phyloP scores from a whole-genome alignment of 1,284 basidiomycete species.

The Cryptococcus sp. region DNA sequence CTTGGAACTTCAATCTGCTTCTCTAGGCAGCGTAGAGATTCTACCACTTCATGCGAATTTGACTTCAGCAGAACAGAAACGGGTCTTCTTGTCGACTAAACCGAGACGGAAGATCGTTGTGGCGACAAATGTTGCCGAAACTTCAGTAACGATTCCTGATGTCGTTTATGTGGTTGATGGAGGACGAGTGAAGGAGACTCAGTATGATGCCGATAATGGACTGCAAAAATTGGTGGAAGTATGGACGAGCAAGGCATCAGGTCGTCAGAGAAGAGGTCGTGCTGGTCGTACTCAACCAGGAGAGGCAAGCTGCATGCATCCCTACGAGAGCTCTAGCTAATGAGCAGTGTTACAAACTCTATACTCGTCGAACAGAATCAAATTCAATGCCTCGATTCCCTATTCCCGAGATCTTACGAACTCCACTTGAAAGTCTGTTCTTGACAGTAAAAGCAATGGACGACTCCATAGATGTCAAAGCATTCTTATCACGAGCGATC shows the following conservation, averaged over 20 bases:
- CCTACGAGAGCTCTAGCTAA: slow-evolving; percentile 3
- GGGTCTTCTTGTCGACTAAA: slow-evolving; percentile 69
- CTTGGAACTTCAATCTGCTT: slow-evolving; percentile 56
- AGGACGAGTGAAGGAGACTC: slow-evolving; percentile 85
- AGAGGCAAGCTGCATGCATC: slow-evolving; percentile 21
- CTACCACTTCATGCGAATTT: slow-evolving; percentile 88
- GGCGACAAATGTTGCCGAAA: slow-evolving; percentile 81
- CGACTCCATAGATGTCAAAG: slow-evolving; percentile 73
- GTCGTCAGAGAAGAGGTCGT: slow-evolving; percentile 77
- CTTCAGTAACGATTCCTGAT: slow-evolving; percentile 91
- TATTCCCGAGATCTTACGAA: slow-evolving; percentile 82
- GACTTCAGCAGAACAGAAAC: slow-evolving; percentile 75
- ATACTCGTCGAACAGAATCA: slow-evolving; percentile 66
- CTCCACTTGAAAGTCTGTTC: slow-evolving; percentile 77
- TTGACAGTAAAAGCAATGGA: slow-evolving; percentile 78
- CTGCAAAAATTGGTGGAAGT: slow-evolving; percentile 73
- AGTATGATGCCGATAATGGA: slow-evolving; percentile 71
- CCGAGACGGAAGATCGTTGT: slow-evolving; percentile 78
- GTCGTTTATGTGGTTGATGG: slow-evolving; percentile 79
- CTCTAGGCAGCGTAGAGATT: slow-evolving; percentile 55
- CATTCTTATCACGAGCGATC: slow-evolving; percentile 58
- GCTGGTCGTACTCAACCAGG: slow-evolving; percentile 85
- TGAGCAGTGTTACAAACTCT: slow-evolving; percentile 68
- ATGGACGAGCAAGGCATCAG: slow-evolving; percentile 67
- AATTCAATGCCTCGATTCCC: slow-evolving; percentile 68